Conservation (phyloP, 202 grass and related monocot species). For the Setaria viridis region DNA sequence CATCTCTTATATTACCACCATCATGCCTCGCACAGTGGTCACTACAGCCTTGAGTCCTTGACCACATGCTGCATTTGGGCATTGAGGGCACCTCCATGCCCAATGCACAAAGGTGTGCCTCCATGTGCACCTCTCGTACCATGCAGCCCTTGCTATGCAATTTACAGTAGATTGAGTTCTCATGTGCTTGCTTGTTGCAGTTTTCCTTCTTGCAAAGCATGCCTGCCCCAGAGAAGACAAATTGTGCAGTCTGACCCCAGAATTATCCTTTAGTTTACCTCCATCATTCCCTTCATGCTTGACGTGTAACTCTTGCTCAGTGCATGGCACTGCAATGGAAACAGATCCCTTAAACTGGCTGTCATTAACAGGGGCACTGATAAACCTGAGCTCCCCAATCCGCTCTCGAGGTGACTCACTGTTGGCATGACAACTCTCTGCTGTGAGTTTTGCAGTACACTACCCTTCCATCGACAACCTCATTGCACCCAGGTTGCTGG, state of each 20-base stretch:
- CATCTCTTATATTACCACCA: constrained; percentile 63
- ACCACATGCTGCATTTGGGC: constrained; percentile 60
- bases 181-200: constrained; percentile 50
- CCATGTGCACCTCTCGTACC: constrained; percentile 57
- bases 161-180: constrained; percentile 47
- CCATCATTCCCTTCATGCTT: constrained; percentile 49
- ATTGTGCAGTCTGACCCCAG: constrained; percentile 14
- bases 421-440: constrained; percentile 13
- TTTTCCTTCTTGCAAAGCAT: constrained; percentile 42
- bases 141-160: constrained; percentile 53
- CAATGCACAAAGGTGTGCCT: constrained; percentile 61
- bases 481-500: constrained; percentile 51
- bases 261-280: constrained; percentile 48
- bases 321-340: constrained; percentile 55
- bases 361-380: constrained; percentile 62
- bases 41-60: constrained; percentile 39
- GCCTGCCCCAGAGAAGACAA: constrained; percentile 30
- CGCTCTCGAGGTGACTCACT: constrained; percentile 32
- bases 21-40: constrained; percentile 75
- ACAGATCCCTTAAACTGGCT: constrained; percentile 55
- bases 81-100: constrained; percentile 59
- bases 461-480: constrained; percentile 29
- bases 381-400: constrained; percentile 34
- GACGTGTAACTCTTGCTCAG: constrained; percentile 35
- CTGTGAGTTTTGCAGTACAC: constrained; percentile 46